Evolutionary conservation across 1,284 basidiomycete genomes (phyloP), one percentile per base, ranked within the genome.

Genomic region (Mrakiaceae sp.): DNA sequence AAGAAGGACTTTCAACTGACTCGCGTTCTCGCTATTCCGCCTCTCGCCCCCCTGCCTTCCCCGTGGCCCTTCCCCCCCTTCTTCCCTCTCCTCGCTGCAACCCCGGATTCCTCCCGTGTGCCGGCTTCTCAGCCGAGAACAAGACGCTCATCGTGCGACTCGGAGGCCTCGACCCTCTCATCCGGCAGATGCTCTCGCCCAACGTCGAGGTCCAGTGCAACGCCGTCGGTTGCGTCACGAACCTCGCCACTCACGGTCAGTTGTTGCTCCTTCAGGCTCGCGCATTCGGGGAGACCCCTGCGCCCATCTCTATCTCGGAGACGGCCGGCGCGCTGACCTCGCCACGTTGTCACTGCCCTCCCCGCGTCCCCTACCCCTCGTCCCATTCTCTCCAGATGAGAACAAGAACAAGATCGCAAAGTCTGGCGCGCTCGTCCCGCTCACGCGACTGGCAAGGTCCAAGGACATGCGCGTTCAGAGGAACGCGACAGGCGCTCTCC

Each of bases 321-420:
- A 12, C n/a, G n/a, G n/a, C 48, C 14, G 51, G 53, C 47, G 27
- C 9, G 40, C 57, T 39, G 16, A 14, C 47, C 6, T 16, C 60
- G 7, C 16, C 9, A 7, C 48, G 16, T 10, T 40, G 14, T 62
- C 44, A 43, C 42, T 8, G 59, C 48, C 46, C 48, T 43, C 16
- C 14, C 12, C 57, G 54, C 60, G 44, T 27, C 39, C 44, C 12
- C 11, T 63, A 42, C 63, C 68, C 65, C 10, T 68, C 60, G 68
- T 87, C 12, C 7, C 47, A 9, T 14, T 42, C 44, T 67, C 43
- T 60, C 10, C 66, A 81, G 94, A 99, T 73, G 96, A 99, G 76
- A 99, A 99, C 83, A 99, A 99, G 83, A 97, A 94, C 60, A 97
- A 96, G 82, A 99, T 99, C 69, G 96, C 96, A 63, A 98, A 98